These are phyloP conservation scores for Myxozyma geophila DNA, from an alignment of 805 yeast genomes.

Conservation along the genomic window DNA sequence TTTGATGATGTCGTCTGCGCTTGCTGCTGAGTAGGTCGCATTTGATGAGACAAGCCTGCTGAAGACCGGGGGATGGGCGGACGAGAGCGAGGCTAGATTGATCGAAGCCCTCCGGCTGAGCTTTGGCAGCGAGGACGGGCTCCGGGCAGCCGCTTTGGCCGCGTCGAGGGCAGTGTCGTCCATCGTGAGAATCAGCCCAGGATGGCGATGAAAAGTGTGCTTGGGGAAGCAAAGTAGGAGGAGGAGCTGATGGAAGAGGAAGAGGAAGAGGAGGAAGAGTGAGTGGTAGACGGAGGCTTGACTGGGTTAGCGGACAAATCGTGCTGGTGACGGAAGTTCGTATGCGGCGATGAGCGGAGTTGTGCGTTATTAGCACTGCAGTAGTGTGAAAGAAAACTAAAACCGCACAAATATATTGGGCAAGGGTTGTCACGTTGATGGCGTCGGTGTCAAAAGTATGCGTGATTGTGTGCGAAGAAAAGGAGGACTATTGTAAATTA, in stretches of 20 bases:
- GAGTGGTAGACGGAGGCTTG: conserved; percentile 2
- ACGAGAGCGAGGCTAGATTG: conserved; percentile 20
- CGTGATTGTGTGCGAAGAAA: too few relatives aligned
- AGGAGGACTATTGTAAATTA: too few relatives aligned
- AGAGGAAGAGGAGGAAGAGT: neutral
- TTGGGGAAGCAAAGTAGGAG: neutral
- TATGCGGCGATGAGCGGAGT: neutral
- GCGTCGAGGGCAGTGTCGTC: conserved; percentile 21
- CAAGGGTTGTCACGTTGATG: too few relatives aligned
- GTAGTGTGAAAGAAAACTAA: neutral
- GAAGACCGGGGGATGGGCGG: conserved; percentile 19
- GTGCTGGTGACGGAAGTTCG: neutral
- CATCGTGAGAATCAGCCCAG: neutral
- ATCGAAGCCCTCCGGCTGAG: conserved; percentile 27
- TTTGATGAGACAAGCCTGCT: neutral
- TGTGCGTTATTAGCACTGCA: neutral
- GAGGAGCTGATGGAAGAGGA: neutral
- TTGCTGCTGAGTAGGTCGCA: conserved; percentile 12
- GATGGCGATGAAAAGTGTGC: neutral
- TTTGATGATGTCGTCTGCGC: conserved; percentile 28
- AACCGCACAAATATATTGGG: neutral
- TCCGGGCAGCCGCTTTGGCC: conserved; percentile 12
- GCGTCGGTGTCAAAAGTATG: too few relatives aligned
- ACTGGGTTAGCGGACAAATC: neutral
- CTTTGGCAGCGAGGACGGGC: conserved; percentile 6